These are phyloP conservation scores for Jacaranda copaia DNA, from an alignment of 257 asterid species.

Conservation along the genomic window DNA sequence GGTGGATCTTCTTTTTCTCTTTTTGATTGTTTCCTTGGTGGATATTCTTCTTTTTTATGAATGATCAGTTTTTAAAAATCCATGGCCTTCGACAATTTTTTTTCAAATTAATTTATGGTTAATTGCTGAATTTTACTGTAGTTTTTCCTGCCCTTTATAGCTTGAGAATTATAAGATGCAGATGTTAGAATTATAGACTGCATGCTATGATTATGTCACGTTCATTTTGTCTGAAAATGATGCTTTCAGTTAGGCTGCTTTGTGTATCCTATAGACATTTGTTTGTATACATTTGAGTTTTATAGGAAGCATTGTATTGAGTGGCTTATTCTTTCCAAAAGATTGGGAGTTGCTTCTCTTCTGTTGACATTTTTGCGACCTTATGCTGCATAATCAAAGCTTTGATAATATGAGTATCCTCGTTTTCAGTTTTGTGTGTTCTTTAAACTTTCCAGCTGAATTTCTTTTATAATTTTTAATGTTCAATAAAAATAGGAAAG, in stretches of 20 bases:
- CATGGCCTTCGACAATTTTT: slow-evolving; percentile 21
- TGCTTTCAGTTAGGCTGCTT: slow-evolving; percentile 13
- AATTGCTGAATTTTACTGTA: slow-evolving; percentile 22
- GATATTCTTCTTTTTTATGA: slow-evolving; percentile 23
- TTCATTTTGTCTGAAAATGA: slow-evolving; percentile 11
- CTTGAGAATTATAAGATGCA: not conserved
- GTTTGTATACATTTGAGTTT: slow-evolving; percentile 7
- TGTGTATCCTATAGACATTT: slow-evolving; percentile 9
- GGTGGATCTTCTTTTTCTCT: slow-evolving; percentile 51
- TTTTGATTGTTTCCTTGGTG: slow-evolving; percentile 45
- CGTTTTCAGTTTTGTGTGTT: slow-evolving; percentile 9
- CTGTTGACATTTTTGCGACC: slow-evolving; percentile 21
- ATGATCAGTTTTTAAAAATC: not conserved
- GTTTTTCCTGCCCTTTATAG: slow-evolving; percentile 18
- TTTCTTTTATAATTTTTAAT: slow-evolving; percentile 28
- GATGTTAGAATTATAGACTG: slow-evolving; percentile 14
- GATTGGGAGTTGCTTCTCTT: slow-evolving; percentile 17
- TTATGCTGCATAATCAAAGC: slow-evolving; percentile 23
- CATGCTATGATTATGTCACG: slow-evolving; percentile 12
- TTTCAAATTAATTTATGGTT: slow-evolving; percentile 10
- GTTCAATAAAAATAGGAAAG: slow-evolving; percentile 65
- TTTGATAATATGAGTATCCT: slow-evolving; percentile 14
- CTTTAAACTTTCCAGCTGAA: slow-evolving; percentile 24
- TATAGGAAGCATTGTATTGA: not conserved
- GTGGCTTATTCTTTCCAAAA: slow-evolving; percentile 24